Base-by-base conservation (phyloP, 108 stramenopile species). In the Chaetoceros tenuissimus region DNA sequence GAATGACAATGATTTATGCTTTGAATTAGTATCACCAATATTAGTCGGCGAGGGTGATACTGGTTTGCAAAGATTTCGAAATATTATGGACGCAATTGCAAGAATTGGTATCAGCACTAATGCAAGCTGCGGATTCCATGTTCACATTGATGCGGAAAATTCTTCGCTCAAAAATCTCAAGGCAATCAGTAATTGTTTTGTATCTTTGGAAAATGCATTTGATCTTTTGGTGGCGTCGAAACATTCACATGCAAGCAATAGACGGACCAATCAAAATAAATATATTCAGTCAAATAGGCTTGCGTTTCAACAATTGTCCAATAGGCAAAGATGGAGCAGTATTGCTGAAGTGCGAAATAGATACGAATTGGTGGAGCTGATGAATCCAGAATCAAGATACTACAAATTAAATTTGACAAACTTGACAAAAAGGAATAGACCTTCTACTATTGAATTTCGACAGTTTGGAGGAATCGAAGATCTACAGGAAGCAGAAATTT, bases 401-500 rank as follows among this genome's bases (percentile, higher is more conserved):
- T 10, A 28, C n/a, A 62, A 62, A 23, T 22, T 62, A 3, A 62
- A 62, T 53, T 24, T 62, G 3, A 62, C 60, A 3, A 62, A 62
- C 28, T 13, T 62, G 20, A 24, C 40, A 24, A 20, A 53, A 2
- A 28, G 5, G 19, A 27, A 62, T 30, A 50, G 60, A 3, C 60
- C 60, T 18, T 52, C 51, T 16, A 62, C 60, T 8, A n/a, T 20
- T 13, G 51, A 62, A 23, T 62, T 62, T 62, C 60, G 60, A 19
- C 50, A 53, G 17, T 51, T 30, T 62, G 60, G 60, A 18, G 60
- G 60, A 2, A 51, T 53, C n/a, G 26, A 50, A 27, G 47, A 48
- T 19, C n/a, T 60, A 5, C 5, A 18, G n/a, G 48, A 60, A 51
- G 60, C 51, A 13, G 51, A 62, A 53, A 51, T 51, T 10, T 62